phyloP scores from a whole-genome alignment of 441 rosid species.

The Gossypium trilobum region DNA sequence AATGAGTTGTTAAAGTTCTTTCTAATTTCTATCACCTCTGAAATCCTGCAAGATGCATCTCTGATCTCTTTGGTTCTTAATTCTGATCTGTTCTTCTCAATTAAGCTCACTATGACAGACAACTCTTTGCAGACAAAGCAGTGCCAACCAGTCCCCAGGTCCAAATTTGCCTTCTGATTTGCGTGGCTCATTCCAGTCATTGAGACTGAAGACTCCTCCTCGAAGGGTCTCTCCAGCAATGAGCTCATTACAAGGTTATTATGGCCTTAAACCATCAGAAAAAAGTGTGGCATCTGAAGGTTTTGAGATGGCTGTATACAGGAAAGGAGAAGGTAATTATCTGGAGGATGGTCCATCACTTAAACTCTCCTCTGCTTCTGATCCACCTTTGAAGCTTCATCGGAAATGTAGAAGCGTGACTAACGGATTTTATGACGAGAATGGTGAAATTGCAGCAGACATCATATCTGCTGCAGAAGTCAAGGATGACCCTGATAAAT shows the following conservation, averaged over 20 bases:
- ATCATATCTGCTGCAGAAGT: constrained; percentile 15
- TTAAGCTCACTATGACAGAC: neutral
- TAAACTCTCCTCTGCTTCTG: constrained; percentile 30
- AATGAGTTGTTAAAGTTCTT: neutral
- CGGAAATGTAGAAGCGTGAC: constrained; percentile 60
- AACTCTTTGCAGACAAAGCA: constrained; percentile 38
- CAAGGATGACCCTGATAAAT: constrained; percentile 31
- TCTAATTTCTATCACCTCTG: neutral
- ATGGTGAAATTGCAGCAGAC: constrained; percentile 27
- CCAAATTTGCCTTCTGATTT: constrained; percentile 23
- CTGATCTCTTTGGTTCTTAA: neutral
- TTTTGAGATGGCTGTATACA: constrained; percentile 35
- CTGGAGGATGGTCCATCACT: constrained; percentile 28
- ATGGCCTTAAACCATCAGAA: constrained; percentile 40
- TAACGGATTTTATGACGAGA: constrained; percentile 36
- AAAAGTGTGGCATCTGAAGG: constrained; percentile 30
- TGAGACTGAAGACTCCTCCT: constrained; percentile 36
- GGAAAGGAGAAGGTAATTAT: constrained; percentile 25
- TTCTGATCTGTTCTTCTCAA: neutral
- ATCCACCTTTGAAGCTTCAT: constrained; percentile 37
- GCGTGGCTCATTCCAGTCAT: constrained; percentile 55
- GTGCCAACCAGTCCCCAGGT: constrained; percentile 25
- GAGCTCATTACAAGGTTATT: constrained; percentile 56
- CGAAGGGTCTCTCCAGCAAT: constrained; percentile 53
- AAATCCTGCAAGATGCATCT: constrained; percentile 6